These are phyloP conservation scores for Rhododendron ovatum DNA, from an alignment of 148 eudicot species.

Conservation along the genomic window DNA sequence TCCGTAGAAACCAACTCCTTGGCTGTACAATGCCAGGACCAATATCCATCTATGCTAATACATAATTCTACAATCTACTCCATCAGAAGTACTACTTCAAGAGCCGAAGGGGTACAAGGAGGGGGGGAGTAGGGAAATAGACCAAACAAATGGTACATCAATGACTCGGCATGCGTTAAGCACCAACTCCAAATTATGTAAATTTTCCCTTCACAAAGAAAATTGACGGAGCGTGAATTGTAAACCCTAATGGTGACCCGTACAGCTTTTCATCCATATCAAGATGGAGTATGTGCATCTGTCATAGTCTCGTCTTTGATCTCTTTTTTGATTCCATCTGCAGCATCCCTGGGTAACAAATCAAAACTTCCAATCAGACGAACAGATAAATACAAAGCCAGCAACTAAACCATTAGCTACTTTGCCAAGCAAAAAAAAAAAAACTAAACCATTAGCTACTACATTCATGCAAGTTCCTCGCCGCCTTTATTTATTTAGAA, in stretches of 20 bases:
- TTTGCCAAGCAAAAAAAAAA: too few relatives aligned
- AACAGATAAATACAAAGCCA: background rate
- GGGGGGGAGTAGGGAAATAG: background rate
- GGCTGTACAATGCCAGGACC: background rate
- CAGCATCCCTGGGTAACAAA: constrained; percentile 17
- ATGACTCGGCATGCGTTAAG: background rate
- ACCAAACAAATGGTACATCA: background rate
- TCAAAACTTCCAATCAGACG: background rate
- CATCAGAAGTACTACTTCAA: background rate
- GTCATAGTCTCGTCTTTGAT: constrained; percentile 14
- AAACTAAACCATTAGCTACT: background rate
- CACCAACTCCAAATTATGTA: background rate
- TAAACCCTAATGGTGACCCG: background rate
- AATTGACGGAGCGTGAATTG: background rate
- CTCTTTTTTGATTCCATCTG: constrained; percentile 18
- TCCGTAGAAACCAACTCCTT: background rate
- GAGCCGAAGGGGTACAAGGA: background rate
- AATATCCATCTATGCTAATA: background rate
- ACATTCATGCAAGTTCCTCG: background rate
- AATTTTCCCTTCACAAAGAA: background rate
- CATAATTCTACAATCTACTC: background rate
- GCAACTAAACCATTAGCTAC: background rate
- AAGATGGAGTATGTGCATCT: background rate
- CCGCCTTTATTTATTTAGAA: background rate
- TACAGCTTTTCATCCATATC: background rate